These are phyloP conservation scores for Cystobasidiaceae sp. DNA, from an alignment of 1,284 basidiomycete species.

Conservation along the genomic window DNA sequence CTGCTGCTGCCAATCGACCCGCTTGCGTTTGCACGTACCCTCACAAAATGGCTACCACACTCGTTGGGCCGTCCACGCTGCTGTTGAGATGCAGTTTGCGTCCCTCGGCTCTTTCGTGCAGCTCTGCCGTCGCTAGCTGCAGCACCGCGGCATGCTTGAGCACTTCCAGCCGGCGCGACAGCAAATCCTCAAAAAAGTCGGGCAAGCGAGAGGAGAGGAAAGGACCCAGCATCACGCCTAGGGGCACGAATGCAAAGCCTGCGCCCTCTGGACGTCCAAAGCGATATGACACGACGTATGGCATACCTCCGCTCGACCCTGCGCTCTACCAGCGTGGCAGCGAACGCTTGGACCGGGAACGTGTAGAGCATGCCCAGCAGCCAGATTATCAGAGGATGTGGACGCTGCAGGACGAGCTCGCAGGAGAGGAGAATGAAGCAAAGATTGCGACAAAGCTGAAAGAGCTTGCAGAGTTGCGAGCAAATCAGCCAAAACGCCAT, in stretches of 20 bases:
- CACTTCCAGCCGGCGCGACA: neutral
- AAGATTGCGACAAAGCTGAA: slow-evolving; percentile 4
- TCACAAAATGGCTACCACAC: too few relatives aligned
- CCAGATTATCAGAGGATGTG: slow-evolving; percentile 26
- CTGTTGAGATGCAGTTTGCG: too few relatives aligned
- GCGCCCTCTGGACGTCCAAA: slow-evolving; percentile 36
- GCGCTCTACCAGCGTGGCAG: neutral
- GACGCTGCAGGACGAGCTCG: slow-evolving; percentile 12
- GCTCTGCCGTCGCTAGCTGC: too few relatives aligned
- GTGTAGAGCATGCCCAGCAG: slow-evolving; percentile 1
- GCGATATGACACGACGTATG: slow-evolving; percentile 39
- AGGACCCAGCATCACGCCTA: slow-evolving; percentile 12
- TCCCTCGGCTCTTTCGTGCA: too few relatives aligned
- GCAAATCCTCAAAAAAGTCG: slow-evolving; percentile 9
- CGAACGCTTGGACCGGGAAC: slow-evolving; percentile 4
- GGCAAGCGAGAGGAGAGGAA: neutral
- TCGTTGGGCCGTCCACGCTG: too few relatives aligned
- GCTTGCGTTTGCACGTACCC: too few relatives aligned
- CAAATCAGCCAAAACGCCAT: slow-evolving; percentile 20
- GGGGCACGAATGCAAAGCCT: slow-evolving; percentile 26
- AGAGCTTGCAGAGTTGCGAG: slow-evolving; percentile 14
- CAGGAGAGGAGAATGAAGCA: neutral
- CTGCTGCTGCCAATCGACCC: too few relatives aligned
- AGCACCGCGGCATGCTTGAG: neutral
- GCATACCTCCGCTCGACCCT: slow-evolving; percentile 28